Base-by-base conservation (phyloP, 192 early-diverging fungal species). In the Coemansia sp. region DNA sequence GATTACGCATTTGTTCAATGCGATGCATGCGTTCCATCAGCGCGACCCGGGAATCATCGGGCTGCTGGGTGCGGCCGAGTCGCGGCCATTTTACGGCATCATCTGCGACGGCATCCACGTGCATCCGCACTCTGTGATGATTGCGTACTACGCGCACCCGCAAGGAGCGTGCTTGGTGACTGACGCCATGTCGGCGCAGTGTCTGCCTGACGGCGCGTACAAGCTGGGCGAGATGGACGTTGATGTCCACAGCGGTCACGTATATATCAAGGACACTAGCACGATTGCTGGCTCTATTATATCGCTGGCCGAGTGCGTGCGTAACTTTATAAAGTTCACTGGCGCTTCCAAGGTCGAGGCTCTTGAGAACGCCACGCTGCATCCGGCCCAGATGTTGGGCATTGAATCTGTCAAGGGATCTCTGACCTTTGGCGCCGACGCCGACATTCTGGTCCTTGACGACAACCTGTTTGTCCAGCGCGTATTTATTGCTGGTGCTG, bases 1-100 rank as follows among this genome's bases (percentile, higher is more conserved):
- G 69, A 88, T 94, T 43, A 92, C 92, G 0, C 92, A 94, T 65
- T 72, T 94, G 51, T 94, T 92, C 76, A 94, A 94, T 62, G 92
- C 92, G 37, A 92, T 92, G 92, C 86, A 88, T 37, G 62, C 88
- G 62, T 94, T 94, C 71, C 92, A 94, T 73, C 92, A 94, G 74
- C 87, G 92, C 53, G 91, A 94, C 66, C 92, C 92, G 4, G 92
- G 91, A 47, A 74, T 91, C 51, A 85, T 92, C 56, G 92, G 92
- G 21, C 65, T 92, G 6, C 75, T 93, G n/a, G 91, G 91, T 25
- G 65, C 73, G 1, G 38, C 69, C 5, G 70, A 65, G 3, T 79
- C 84, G 0, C 86, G 90, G 38, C 91, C 92, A 23, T 92, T 85
- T 69, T 94, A 92, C 70, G 92, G 92, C 45, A 81, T 92, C 51